Evolutionary conservation across 495 filamentous ascomycete species (phyloP).

Genomic region (Penicillium taxi): DNA sequence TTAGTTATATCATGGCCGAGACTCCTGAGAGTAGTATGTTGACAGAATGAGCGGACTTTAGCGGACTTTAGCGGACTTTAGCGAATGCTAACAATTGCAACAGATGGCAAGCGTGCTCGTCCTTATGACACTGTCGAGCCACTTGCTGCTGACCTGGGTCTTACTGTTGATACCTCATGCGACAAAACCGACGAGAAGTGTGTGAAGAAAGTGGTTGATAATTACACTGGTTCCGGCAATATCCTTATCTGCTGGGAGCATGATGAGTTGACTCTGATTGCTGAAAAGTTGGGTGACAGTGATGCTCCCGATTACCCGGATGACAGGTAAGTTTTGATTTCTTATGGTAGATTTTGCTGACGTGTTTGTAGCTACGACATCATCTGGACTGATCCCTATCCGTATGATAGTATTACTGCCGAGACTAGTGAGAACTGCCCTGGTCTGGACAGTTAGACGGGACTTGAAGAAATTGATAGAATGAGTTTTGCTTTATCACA

Average conservation of each 20-base stretch:
- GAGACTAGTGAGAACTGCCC: constrained; percentile 19
- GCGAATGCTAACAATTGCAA: no score
- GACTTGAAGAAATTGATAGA: no score
- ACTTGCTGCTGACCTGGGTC: constrained; percentile 42
- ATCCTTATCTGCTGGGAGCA: constrained; percentile 55
- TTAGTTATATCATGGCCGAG: constrained; percentile 46
- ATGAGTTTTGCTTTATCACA: no score
- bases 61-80: not conserved
- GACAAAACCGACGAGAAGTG: constrained; percentile 40
- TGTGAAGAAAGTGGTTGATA: constrained; percentile 38
- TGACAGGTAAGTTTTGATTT: constrained; percentile 14
- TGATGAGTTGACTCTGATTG: constrained; percentile 38
- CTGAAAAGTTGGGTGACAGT: constrained; percentile 34
- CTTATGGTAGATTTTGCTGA: constrained; percentile 1
- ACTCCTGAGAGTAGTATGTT: constrained; percentile 38
- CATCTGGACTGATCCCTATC: constrained; percentile 23
- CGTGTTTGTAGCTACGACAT: constrained; percentile 14
- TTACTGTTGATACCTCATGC: constrained; percentile 44
- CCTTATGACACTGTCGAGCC: constrained; percentile 47
- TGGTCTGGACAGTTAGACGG: constrained; percentile 14
- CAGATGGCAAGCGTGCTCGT: constrained; percentile 42
- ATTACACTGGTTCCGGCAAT: constrained; percentile 41
- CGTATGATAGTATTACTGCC: constrained; percentile 12
- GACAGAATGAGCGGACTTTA: not conserved
- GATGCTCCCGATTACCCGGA: constrained; percentile 30